A percentile compares a stretch with the other conserved stretches of the same genome.
Evolutionary conservation across 148 eudicot genomes (phyloP).

Genomic region (Bassia scoparia): DNA sequence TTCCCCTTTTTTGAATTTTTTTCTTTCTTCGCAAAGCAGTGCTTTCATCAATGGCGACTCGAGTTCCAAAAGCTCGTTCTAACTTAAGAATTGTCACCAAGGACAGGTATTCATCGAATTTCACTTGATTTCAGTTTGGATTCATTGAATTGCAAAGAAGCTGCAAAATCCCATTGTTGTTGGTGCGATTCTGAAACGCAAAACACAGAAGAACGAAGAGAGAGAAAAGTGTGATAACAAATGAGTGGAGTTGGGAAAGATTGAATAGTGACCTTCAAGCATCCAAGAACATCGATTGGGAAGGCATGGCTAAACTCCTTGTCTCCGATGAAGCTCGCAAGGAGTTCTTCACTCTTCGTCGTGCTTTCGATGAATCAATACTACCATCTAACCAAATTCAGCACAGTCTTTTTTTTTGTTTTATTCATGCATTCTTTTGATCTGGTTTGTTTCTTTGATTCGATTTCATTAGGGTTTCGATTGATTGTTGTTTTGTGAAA

Average conservation of each 20-base stretch:
- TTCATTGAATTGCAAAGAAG: too few relatives aligned
- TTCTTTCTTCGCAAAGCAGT: too few relatives aligned
- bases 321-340: conserved; percentile 72
- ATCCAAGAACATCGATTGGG: conserved; percentile 67
- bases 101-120: too few relatives aligned
- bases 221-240: conserved; percentile 22
- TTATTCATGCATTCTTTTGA: not conserved
- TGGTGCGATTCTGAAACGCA: too few relatives aligned
- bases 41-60: too few relatives aligned
- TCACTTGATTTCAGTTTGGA: too few relatives aligned
- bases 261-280: conserved; percentile 59
- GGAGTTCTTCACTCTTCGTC: conserved; percentile 81
- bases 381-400: conserved; percentile 74
- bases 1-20: too few relatives aligned
- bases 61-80: too few relatives aligned
- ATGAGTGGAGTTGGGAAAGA: conserved; percentile 76
- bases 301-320: conserved; percentile 70
- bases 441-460: not conserved
- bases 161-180: too few relatives aligned
- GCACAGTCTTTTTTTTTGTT: conserved; percentile 44
- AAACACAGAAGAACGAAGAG: not conserved
- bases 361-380: conserved; percentile 79
- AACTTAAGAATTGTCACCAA: too few relatives aligned
- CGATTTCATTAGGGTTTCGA: too few relatives aligned
- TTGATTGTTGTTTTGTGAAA: not conserved